A percentile compares a stretch with the other conserved stretches of the same genome.
Conservation (phyloP, 495 filamentous ascomycete genomes). For the Aspergillus mulundensis region DNA sequence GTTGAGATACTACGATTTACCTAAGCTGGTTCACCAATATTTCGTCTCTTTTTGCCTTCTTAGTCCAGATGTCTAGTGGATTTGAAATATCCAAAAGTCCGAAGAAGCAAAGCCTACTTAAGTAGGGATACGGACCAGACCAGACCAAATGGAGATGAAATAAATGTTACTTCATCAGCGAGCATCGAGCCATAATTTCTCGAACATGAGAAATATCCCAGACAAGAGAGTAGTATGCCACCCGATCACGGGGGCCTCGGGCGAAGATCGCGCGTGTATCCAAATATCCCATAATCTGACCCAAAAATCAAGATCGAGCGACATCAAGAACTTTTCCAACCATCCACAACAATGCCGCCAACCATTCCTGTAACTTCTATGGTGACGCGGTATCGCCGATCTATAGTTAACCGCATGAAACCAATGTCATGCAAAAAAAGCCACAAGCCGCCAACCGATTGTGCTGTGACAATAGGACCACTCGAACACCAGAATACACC, state of each 20-base stretch:
- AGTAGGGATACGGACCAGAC: neutral
- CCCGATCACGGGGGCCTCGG: neutral
- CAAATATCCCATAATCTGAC: constrained; percentile 11
- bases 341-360: constrained; percentile 14
- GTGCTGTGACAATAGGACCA: constrained; percentile 16
- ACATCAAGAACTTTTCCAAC: constrained; percentile 21
- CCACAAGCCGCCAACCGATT: constrained; percentile 21
- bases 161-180: neutral
- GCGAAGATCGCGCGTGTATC: constrained; percentile 10
- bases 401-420: constrained; percentile 22
- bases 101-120: neutral
- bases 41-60: neutral
- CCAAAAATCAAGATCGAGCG: constrained; percentile 13
- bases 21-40: neutral
- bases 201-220: neutral
- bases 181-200: neutral
- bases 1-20: neutral
- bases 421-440: constrained; percentile 19
- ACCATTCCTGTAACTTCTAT: constrained; percentile 25
- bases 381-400: constrained; percentile 19
- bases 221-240: neutral
- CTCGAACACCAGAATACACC: constrained; percentile 21
- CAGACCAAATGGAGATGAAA: neutral
- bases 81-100: constrained; percentile 3
- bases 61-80: constrained; percentile 1